phyloP scores from a whole-genome alignment of 2,329 filamentous ascomycete genomes.

The Colletotrichum scovillei region DNA sequence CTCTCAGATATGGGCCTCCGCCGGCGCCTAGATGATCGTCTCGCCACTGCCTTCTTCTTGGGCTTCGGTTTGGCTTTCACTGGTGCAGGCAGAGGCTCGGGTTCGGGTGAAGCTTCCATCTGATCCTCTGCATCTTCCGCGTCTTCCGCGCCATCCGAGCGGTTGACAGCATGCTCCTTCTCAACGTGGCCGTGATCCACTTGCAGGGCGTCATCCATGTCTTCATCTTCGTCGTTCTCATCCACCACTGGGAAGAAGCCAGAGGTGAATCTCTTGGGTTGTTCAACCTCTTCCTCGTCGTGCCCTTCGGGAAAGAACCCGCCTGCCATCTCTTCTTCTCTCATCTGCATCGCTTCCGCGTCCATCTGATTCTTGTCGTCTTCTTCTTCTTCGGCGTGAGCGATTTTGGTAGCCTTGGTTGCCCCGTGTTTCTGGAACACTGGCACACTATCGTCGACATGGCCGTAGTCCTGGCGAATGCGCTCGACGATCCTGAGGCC shows the following conservation, averaged over 20 bases:
- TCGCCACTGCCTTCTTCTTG: slow-evolving; percentile 18
- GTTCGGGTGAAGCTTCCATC: background rate
- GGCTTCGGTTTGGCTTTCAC: slow-evolving; percentile 26
- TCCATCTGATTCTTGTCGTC: background rate
- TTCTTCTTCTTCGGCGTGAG: background rate
- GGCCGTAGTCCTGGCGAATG: slow-evolving; percentile 80
- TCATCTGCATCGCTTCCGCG: slow-evolving; percentile 41
- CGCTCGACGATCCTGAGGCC: slow-evolving; percentile 85
- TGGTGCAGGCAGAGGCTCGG: slow-evolving; percentile 12
- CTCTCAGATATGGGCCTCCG: slow-evolving; percentile 12
- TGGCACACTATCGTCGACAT: slow-evolving; percentile 63
- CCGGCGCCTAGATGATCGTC: slow-evolving; percentile 27
- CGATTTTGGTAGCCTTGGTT: slow-evolving; percentile 38
- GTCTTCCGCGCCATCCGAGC: background rate
- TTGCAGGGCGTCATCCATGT: slow-evolving; percentile 46
- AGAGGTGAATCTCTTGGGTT: slow-evolving; percentile 48
- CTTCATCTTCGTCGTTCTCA: slow-evolving; percentile 53
- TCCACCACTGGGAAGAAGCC: slow-evolving; percentile 61
- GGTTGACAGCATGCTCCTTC: background rate
- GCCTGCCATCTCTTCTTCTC: slow-evolving; percentile 66
- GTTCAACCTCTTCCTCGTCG: slow-evolving; percentile 57
- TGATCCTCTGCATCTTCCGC: background rate
- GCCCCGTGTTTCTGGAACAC: slow-evolving; percentile 59
- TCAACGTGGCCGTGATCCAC: slow-evolving; percentile 44
- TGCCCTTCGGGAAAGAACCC: slow-evolving; percentile 71